Base-by-base conservation (phyloP, 2,329 filamentous ascomycete species). In the Penicillium janthinellum region DNA sequence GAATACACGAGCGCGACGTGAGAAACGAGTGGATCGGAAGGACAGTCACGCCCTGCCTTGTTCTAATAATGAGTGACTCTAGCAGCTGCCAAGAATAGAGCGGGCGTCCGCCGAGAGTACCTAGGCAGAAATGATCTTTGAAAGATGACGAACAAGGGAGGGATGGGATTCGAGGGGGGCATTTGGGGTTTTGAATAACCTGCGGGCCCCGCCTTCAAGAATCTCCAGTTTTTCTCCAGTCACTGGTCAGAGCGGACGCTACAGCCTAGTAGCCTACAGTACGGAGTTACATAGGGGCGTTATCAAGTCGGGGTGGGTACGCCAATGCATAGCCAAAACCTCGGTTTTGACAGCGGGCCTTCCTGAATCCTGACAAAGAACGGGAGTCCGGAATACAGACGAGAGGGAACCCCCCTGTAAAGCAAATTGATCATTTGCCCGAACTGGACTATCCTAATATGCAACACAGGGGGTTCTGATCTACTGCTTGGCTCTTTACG, bases 171-270 rank as follows among this genome's bases (percentile, higher is more conserved):
- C n/a, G 54, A 57, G 14, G 62, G 57, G 51, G 41, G 58, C 14
- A 22, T 25, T 57, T 56, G 59, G 61, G 57, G 51, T 60, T 62
- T 56, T 59, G 62, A 62, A 56, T 54, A 57, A 59, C 57, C 59
- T 41, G 47, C 58, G 56, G 57, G 54, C 25, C 51, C 31, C 45
- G 42, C 34, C 35, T 34, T 17, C 8, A 28, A 31, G 22, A 15
- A 47, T 25, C 44, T 31, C 44, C 44, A n/a, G 5, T 28, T n/a
- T 25, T 28, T 25, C 42, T 45, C 42, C 14, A n/a, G 20, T 20
- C 20, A 20, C 20, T 20, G 20, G 42, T 56, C 25, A 61, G 34
- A 54, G 56, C 42, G 57, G 52, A 41, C 38, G 57, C 25, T 31
- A 2, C 28, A 56, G 1, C 17, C 17, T 17, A 17, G 17, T 17